These are phyloP conservation scores for Nakazawaea populi DNA, from an alignment of 805 yeast genomes.

Conservation along the genomic window DNA sequence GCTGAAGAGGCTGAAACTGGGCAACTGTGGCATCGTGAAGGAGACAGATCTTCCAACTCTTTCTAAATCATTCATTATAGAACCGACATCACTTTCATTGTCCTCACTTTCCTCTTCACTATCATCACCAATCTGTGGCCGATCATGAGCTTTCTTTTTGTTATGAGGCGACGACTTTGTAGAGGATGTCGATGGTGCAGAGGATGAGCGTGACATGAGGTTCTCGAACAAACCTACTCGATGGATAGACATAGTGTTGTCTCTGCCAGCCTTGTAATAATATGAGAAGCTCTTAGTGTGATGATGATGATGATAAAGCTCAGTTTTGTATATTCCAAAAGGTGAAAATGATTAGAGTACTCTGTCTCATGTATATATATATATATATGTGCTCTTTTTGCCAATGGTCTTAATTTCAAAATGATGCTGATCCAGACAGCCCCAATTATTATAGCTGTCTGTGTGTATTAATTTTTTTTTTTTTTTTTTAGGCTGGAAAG, in stretches of 20 bases:
- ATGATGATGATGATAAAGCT: too few relatives aligned
- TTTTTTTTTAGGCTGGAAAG: too few relatives aligned
- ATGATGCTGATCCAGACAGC: too few relatives aligned
- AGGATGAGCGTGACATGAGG: background rate
- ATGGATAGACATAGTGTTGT: background rate
- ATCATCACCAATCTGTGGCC: background rate
- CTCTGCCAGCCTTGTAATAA: too few relatives aligned
- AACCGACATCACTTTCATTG: slow-evolving; percentile 27
- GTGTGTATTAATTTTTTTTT: too few relatives aligned
- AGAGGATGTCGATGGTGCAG: background rate
- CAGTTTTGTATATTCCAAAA: too few relatives aligned
- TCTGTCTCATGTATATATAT: too few relatives aligned
- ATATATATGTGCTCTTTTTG: too few relatives aligned
- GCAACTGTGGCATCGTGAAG: slow-evolving; percentile 19
- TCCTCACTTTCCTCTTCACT: slow-evolving; percentile 9
- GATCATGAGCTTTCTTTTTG: background rate
- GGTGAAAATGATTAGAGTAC: too few relatives aligned
- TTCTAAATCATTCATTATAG: slow-evolving; percentile 42
- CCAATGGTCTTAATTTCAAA: too few relatives aligned
- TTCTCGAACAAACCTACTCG: background rate
- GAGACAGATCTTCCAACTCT: slow-evolving; percentile 38
- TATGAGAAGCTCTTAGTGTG: too few relatives aligned
- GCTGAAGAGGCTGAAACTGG: slow-evolving; percentile 11
- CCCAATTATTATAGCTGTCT: too few relatives aligned
- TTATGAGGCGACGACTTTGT: background rate